Percentiles rank a stretch among this genome's conserved stretches.
Conservation (phyloP, 164 flowering plant genomes). For the Litsea cubeba region DNA sequence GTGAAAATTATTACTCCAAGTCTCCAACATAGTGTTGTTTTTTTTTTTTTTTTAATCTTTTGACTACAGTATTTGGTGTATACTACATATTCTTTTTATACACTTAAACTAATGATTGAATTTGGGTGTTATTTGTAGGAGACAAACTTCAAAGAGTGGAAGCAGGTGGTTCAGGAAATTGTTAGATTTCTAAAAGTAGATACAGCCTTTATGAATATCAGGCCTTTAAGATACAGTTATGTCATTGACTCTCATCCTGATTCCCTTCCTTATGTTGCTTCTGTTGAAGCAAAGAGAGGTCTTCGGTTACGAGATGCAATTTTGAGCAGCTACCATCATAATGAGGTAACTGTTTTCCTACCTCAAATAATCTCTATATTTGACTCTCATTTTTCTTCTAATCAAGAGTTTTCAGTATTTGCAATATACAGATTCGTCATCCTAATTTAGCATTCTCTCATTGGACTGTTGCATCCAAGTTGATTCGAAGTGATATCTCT, state of each 20-base stretch:
- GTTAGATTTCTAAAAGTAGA: slow-evolving; percentile 19
- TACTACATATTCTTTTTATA: no score
- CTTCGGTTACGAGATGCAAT: slow-evolving; percentile 68
- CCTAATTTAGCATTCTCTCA: neutral
- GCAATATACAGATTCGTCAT: no score
- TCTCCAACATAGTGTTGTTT: no score
- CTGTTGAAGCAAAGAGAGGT: slow-evolving; percentile 32
- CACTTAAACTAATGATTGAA: neutral
- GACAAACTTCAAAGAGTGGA: slow-evolving; percentile 87
- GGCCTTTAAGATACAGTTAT: slow-evolving; percentile 81
- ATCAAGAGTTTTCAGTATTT: no score
- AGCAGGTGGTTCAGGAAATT: slow-evolving; percentile 79
- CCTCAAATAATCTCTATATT: no score
- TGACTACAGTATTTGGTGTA: neutral
- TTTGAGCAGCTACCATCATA: slow-evolving; percentile 74
- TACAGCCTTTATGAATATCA: slow-evolving; percentile 64
- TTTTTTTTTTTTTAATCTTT: no score
- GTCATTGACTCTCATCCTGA: slow-evolving; percentile 70
- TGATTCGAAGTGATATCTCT: neutral
- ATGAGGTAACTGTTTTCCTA: slow-evolving; percentile 48
- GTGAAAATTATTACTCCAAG: no score
- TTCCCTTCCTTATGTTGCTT: slow-evolving; percentile 35
- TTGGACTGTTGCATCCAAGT: neutral
- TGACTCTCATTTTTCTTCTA: no score
- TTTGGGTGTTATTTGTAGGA: slow-evolving; percentile 37